phyloP scores from a whole-genome alignment of 2,329 filamentous ascomycete genomes.

The Aaosphaeria pasadenensis region DNA sequence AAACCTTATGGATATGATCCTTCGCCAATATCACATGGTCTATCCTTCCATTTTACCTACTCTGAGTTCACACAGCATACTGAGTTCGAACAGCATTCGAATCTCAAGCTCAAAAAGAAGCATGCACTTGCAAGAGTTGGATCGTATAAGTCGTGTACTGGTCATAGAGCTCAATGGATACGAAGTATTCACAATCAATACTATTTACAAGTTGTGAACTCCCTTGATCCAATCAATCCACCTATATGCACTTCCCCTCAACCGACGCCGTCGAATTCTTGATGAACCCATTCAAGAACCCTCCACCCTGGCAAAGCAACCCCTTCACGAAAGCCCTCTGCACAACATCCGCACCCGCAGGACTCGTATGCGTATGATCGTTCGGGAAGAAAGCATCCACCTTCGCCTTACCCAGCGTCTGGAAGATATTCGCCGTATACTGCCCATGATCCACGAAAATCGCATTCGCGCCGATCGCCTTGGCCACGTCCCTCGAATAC shows the following conservation, averaged over 20 bases:
- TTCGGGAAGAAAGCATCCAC: conserved; percentile 56
- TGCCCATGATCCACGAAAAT: conserved; percentile 59
- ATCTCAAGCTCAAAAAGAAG: too few species aligned
- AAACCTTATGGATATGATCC: too few species aligned
- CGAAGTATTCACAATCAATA: too few species aligned
- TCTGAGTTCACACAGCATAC: too few species aligned
- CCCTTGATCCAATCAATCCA: too few species aligned
- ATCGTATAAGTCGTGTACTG: too few species aligned
- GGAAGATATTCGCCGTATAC: conserved; percentile 55
- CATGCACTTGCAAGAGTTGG: too few species aligned
- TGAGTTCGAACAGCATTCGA: too few species aligned
- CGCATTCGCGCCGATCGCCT: conserved; percentile 43
- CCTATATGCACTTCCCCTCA: conserved; percentile 26
- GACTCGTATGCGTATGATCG: conserved; percentile 63
- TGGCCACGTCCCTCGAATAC: conserved; percentile 49
- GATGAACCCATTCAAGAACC: conserved; percentile 38
- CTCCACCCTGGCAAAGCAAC: conserved; percentile 48
- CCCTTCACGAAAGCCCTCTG: conserved; percentile 60
- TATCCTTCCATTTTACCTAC: too few species aligned
- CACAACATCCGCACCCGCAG: conserved; percentile 54
- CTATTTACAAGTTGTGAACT: too few species aligned
- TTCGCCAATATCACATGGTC: too few species aligned
- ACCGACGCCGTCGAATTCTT: conserved; percentile 33
- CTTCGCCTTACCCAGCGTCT: conserved; percentile 47
- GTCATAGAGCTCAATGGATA: too few species aligned